Base-by-base conservation (phyloP, 108 stramenopile species). In the Epithemia pelagica region DNA sequence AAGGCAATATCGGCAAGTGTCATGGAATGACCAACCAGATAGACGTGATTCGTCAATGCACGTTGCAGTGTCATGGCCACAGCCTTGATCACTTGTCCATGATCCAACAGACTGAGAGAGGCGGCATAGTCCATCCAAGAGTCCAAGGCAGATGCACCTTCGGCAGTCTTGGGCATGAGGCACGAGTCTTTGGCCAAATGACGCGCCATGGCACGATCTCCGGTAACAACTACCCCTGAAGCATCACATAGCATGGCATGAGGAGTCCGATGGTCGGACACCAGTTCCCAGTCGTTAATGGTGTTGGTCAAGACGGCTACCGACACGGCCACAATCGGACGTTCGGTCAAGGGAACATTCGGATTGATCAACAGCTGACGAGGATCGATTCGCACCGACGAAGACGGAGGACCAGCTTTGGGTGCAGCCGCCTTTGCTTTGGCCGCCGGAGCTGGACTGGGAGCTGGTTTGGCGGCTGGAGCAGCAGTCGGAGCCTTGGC, bases 1-100 rank as follows among this genome's bases (percentile, higher is more conserved):
- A 90, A 27, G 21, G 95, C 96, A 7, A 96, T 55, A 75, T 99
- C 98, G 10, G 98, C 98, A 59, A 99, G 63, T 26, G 93, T 87
- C 28, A 95, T 32, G 21, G 79, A 53, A 70, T 78, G 56, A 33
- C 94, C 96, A 10, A 85, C 82, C 27, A 92, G 33, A 64, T 87
- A 95, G 29, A 93, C 89, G 0, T 67, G 52, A 0, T 66, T 56
- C 0, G 68, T 65, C 54, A 96, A 69, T n/a, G 82, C 69, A 5
- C 86, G 84, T 70, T 93, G 85, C 63, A 94, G 52, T 0, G 88
- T 91, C 61, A 77, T 69, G 30, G 78, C 71, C 29, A 94, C 59
- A 2, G 88, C 87, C 70, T 75, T 74, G 30, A 74, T 63, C 15
- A 77, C 66, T 30, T 83, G 76, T 1, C 73, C 78, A 61, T 70